Evolutionary conservation across 1,284 basidiomycete genomes (phyloP).

Genomic region (Boletus semigastroideus): DNA sequence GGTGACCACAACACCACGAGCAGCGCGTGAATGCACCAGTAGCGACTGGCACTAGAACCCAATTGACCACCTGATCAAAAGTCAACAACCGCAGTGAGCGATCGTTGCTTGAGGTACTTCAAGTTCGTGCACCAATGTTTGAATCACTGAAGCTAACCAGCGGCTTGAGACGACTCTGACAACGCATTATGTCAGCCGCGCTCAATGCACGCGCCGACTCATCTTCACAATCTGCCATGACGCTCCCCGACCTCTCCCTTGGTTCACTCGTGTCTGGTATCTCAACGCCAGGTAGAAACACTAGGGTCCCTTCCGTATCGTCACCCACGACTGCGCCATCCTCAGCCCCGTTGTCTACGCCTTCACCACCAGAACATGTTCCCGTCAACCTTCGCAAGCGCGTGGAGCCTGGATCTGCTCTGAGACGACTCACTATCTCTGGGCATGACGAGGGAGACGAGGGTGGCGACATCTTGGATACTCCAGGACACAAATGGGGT

Average conservation of each 20-base stretch:
- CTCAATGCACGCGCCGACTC: constrained; percentile 27
- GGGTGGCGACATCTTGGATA: constrained; percentile 49
- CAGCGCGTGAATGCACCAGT: neutral
- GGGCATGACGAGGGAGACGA: constrained; percentile 41
- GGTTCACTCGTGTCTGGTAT: constrained; percentile 57
- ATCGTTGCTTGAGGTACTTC: neutral
- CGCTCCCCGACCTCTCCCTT: constrained; percentile 62
- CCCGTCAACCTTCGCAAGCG: constrained; percentile 20
- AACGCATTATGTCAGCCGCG: constrained; percentile 19
- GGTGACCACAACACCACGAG: neutral
- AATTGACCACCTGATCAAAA: neutral
- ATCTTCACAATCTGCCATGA: constrained; percentile 43
- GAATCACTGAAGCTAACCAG: neutral
- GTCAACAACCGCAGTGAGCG: constrained; percentile 10
- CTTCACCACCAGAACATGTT: constrained; percentile 42
- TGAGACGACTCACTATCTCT: constrained; percentile 31
- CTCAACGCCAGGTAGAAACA: constrained; percentile 51
- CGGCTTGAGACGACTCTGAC: neutral
- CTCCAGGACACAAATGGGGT: constrained; percentile 52
- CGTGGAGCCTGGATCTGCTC: constrained; percentile 23
- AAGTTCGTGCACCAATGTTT: neutral
- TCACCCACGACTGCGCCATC: constrained; percentile 55
- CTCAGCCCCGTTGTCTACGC: constrained; percentile 52
- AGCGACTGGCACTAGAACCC: neutral
- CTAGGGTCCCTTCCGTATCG: constrained; percentile 53